Base-by-base conservation (phyloP, 2,329 filamentous ascomycete genomes). In the Rhynchosporium graminicola region DNA sequence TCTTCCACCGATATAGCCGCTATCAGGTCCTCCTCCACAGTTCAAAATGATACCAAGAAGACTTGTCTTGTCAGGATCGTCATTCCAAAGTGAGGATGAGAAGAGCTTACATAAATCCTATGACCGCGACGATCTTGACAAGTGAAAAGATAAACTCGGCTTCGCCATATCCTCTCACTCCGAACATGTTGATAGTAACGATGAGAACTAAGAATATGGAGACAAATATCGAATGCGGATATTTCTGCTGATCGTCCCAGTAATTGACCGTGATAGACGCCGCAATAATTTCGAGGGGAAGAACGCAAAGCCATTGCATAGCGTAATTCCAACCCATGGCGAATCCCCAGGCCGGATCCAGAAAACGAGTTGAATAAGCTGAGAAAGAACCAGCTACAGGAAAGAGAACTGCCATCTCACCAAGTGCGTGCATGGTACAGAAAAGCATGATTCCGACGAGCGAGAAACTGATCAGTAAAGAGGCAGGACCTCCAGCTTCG, bases 321-420 rank as follows among this genome's bases (percentile, higher is more conserved):
- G 90, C 91, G 75, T 97, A 96, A 72, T 87, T 91, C 70, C 92
- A 96, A 15, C 92, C 92, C 90, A 97, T 96, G 52, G 92, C 91
- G 73, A 96, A 96, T 0, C 92, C 92, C 92, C 92, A 97, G 0
- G 93, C 93, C 0, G 93, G 94, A 72, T 97, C 92, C 20, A 98
- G 77, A 72, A 98, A 97, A 20, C 94, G 86, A 36, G 92, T 97
- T 20, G 93, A 95, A 78, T 93, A 97, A 7, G 92, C 88, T 0
- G 92, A 91, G 74, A 97, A 98, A 3, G 92, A 96, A 61, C 94
- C 94, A 28, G 93, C 90, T 29, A 97, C 89, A 3, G 94, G 94
- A 70, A 94, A 97, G 12, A 92, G 78, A 20, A 97, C 92, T 15
- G 93, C 91, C 76, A 98, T 85, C 76, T 98, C 94, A 66, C 94